Conservation (phyloP, 345 rosid species). For the Eucalyptus victrix region DNA sequence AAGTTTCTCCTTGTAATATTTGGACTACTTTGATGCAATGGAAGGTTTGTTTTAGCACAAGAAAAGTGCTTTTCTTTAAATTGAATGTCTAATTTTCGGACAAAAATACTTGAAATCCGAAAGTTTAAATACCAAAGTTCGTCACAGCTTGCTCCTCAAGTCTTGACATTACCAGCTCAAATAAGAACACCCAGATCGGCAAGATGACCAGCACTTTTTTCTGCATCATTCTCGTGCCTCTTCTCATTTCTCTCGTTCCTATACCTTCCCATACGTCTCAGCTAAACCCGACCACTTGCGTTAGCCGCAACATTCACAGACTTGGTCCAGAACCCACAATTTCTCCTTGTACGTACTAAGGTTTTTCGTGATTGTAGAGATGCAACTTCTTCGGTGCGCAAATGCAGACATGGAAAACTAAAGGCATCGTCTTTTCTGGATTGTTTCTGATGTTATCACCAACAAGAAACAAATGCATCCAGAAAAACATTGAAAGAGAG, state of each 20-base stretch:
- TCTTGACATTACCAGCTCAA: not conserved
- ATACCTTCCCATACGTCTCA: not conserved
- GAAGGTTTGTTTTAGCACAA: no score
- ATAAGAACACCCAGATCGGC: not conserved
- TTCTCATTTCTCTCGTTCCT: not conserved
- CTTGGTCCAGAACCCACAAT: not conserved
- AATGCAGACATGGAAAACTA: not conserved
- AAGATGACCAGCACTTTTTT: not conserved
- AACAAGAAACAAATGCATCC: not conserved
- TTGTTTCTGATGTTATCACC: not conserved
- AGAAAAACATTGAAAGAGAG: not conserved
- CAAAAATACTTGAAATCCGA: not conserved
- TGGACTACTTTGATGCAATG: no score
- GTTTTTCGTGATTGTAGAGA: not conserved
- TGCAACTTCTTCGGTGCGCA: fast-evolving
- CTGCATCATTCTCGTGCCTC: not conserved
- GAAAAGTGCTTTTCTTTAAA: not conserved
- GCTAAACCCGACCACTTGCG: fast-evolving
- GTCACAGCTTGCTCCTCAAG: not conserved
- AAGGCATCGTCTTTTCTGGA: not conserved
- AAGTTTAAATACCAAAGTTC: not conserved
- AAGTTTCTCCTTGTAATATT: no score
- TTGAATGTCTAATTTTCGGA: not conserved
- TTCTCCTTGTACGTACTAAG: not conserved
- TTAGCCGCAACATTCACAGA: not conserved